A percentile compares a stretch with the other conserved stretches of the same genome.
Evolutionary conservation across 495 filamentous ascomycete species (phyloP).

Genomic region (Daldinia grandis): DNA sequence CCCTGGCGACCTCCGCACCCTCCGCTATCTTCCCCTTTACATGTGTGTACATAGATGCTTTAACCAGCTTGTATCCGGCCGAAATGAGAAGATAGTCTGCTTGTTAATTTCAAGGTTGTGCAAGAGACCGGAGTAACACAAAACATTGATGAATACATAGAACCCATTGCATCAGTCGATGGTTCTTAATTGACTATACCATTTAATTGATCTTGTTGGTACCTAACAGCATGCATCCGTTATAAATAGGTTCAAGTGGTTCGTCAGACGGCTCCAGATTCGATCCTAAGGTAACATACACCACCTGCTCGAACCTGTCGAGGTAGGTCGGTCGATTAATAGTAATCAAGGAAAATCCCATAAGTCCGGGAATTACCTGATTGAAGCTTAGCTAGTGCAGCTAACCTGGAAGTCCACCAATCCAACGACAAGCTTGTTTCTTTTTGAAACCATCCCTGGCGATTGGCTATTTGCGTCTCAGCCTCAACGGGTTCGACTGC

Average conservation of each 20-base stretch:
- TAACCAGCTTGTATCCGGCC: constrained; percentile 2
- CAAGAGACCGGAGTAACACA: not conserved
- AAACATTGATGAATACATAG: not conserved
- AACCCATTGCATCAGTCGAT: not conserved
- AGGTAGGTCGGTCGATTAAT: constrained; percentile 9
- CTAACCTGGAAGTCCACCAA: constrained; percentile 8
- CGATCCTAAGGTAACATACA: constrained; percentile 9
- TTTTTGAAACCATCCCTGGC: constrained; percentile 31
- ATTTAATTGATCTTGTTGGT: constrained; percentile 5
- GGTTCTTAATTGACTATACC: constrained; percentile 3
- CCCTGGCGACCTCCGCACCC: constrained; percentile 5
- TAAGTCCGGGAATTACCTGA: constrained; percentile 15
- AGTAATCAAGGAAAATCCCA: constrained; percentile 33
- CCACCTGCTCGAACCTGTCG: not conserved
- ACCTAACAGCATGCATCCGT: constrained; percentile 2
- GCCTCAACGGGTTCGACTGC: constrained; percentile 26
- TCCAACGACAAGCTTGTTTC: constrained; percentile 28
- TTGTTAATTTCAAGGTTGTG: not conserved
- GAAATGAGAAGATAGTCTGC: constrained; percentile 9
- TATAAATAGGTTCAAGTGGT: constrained; percentile 25
- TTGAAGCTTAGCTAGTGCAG: constrained; percentile 18
- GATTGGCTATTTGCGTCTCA: constrained; percentile 35
- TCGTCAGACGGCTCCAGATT: not conserved
- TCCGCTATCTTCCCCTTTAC: constrained; percentile 23
- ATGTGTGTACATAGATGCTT: not conserved